Conservation (phyloP, 2,329 filamentous ascomycete species). For the Arthroderma uncinatum region DNA sequence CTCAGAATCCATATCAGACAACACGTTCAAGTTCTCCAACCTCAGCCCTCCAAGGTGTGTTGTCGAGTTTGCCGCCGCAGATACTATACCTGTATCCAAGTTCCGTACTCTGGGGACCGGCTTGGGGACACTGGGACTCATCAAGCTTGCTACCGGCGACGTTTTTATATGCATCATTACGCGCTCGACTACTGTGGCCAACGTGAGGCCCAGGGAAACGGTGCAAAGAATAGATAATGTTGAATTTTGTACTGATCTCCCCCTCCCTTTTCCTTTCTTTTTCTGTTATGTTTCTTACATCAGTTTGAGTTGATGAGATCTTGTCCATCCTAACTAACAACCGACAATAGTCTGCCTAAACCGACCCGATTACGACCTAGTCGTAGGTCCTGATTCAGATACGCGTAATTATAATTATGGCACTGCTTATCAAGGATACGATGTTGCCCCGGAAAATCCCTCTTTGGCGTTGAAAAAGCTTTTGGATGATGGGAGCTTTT, state of each 20-base stretch:
- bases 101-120: conserved; percentile 70
- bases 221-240: conserved; percentile 78
- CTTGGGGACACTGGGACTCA: conserved; percentile 77
- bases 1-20: conserved; percentile 45
- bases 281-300: conserved; percentile 6
- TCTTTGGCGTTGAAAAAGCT: conserved; percentile 86
- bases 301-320: not conserved
- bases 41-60: conserved; percentile 55
- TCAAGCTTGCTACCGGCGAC: conserved; percentile 62
- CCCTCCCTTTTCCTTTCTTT: not conserved
- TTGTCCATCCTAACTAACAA: conserved; percentile 10
- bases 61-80: conserved; percentile 65
- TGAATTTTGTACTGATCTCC: conserved; percentile 53
- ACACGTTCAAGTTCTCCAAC: conserved; percentile 17
- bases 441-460: conserved; percentile 69
- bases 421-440: conserved; percentile 48
- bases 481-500: conserved; percentile 85
- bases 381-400: conserved; percentile 45
- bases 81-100: conserved; percentile 55
- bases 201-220: conserved; percentile 73
- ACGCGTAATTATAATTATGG: conserved; percentile 44
- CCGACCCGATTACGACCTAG: conserved; percentile 71
- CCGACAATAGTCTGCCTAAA: conserved; percentile 64
- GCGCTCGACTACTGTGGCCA: conserved; percentile 64
- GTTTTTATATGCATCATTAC: conserved; percentile 88